These are phyloP conservation scores for Pyrenula aspistea DNA, from an alignment of 495 filamentous ascomycete genomes.

Conservation along the genomic window DNA sequence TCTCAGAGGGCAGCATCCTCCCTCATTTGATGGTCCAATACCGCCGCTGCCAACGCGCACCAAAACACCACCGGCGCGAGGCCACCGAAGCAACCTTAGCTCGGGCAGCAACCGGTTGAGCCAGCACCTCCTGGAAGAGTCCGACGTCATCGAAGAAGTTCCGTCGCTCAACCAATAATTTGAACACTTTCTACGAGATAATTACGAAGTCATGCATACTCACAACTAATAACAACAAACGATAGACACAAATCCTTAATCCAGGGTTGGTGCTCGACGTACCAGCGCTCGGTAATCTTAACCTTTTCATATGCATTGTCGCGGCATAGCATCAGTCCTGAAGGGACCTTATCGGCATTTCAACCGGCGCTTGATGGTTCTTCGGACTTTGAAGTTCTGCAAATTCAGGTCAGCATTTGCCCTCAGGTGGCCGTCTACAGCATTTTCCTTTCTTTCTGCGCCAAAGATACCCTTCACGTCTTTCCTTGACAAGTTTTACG, in stretches of 20 bases:
- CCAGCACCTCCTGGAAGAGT: not conserved
- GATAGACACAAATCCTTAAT: not conserved
- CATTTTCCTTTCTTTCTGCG: not conserved
- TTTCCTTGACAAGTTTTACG: not conserved
- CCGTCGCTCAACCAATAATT: not conserved
- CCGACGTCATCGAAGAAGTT: not conserved
- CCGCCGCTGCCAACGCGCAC: not conserved
- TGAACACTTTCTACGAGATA: not conserved
- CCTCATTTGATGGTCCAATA: not conserved
- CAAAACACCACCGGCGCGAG: not conserved
- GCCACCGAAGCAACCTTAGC: not conserved
- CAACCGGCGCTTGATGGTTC: not conserved
- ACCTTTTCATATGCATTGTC: not conserved
- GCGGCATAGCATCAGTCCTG: not conserved
- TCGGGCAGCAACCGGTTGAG: not conserved
- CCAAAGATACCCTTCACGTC: not conserved
- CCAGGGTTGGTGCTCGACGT: not conserved
- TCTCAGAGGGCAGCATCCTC: not conserved
- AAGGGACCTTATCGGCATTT: not conserved
- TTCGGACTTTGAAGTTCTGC: no score
- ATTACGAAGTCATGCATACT: not conserved
- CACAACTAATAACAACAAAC: not conserved
- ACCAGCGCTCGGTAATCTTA: no score
- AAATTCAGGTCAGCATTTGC: not conserved
- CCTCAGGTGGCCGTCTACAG: not conserved